phyloP scores from a whole-genome alignment of 805 yeast genomes.

The Priceomyces fermenticarens region DNA sequence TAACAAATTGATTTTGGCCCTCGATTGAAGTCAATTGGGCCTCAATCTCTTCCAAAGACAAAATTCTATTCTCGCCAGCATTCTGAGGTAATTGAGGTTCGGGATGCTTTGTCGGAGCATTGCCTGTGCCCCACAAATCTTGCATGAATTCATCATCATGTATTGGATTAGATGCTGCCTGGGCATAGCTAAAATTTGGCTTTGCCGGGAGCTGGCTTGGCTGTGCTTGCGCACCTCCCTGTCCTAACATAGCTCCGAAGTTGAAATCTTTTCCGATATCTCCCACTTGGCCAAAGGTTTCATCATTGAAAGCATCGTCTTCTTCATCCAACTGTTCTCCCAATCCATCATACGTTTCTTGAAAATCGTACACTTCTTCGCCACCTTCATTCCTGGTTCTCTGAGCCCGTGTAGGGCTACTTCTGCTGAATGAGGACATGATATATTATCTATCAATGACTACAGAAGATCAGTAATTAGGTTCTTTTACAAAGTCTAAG shows the following conservation, averaged over 20 bases:
- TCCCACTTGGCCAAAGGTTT: slow-evolving; percentile 64
- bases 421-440: slow-evolving; percentile 71
- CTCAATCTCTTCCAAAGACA: slow-evolving; percentile 82
- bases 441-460: neutral
- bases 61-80: slow-evolving; percentile 40
- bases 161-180: slow-evolving; percentile 29
- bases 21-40: slow-evolving; percentile 61
- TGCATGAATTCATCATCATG: slow-evolving; percentile 46
- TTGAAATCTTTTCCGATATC: slow-evolving; percentile 61
- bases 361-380: slow-evolving; percentile 60
- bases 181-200: slow-evolving; percentile 38
- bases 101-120: slow-evolving; percentile 29
- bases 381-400: slow-evolving; percentile 11
- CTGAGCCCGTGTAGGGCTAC: slow-evolving; percentile 43
- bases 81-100: slow-evolving; percentile 15
- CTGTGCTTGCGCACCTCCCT: slow-evolving; percentile 7
- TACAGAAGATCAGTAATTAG: no score
- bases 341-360: slow-evolving; percentile 78
- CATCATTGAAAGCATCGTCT: slow-evolving; percentile 78
- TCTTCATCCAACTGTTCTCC: slow-evolving; percentile 64
- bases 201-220: slow-evolving; percentile 13
- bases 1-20: slow-evolving; percentile 9
- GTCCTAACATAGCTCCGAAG: slow-evolving; percentile 39
- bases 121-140: slow-evolving; percentile 41
- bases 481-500: no score